Conservation (phyloP, 768 basidiomycete genomes). For the Macrolepiota dolichaula region DNA sequence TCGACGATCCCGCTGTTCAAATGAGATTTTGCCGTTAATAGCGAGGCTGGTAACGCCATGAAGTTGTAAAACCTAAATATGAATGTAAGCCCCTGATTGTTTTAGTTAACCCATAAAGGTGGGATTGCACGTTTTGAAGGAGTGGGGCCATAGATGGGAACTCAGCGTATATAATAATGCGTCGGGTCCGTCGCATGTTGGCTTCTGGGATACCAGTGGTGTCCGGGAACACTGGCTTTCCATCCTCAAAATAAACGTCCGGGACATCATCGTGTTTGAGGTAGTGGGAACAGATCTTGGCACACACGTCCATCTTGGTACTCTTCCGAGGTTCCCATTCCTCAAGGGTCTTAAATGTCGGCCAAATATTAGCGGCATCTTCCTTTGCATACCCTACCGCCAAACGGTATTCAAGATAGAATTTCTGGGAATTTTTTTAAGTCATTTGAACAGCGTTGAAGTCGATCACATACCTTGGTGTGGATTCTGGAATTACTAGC, state of each 20-base stretch:
- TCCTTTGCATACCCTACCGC: neutral
- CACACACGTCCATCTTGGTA: neutral
- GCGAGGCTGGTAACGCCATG: neutral
- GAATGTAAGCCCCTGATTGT: no score
- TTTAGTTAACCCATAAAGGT: no score
- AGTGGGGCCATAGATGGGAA: neutral
- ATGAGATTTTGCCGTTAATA: neutral
- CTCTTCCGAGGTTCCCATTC: neutral
- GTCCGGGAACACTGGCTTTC: neutral
- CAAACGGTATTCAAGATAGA: neutral
- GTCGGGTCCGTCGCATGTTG: neutral
- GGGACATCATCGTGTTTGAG: neutral
- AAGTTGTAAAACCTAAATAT: neutral
- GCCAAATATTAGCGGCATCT: neutral
- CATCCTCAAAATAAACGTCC: neutral
- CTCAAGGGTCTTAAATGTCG: neutral
- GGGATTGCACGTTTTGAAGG: neutral
- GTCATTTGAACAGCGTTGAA: no score
- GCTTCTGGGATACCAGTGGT: neutral
- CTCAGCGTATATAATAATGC: neutral
- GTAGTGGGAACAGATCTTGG: neutral
- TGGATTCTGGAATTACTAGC: no score
- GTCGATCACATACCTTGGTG: no score
- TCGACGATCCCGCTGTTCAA: neutral
- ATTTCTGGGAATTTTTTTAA: neutral